A percentile compares a stretch with the other conserved stretches of the same genome.
Conservation (phyloP, 2,329 filamentous ascomycete species). For the Pezicula neosporulosa region DNA sequence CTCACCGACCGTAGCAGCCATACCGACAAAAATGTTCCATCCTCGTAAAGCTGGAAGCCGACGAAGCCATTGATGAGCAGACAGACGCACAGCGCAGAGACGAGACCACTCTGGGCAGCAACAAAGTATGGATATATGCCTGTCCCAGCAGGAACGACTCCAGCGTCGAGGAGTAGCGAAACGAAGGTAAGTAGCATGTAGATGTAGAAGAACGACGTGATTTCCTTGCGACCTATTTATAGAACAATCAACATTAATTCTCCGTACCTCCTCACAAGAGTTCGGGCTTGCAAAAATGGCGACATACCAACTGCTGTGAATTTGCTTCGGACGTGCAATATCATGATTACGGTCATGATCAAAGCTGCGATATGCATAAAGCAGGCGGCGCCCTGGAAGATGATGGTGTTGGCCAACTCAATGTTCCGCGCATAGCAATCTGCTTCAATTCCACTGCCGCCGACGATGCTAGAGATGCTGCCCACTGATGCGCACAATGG, state of each 20-base stretch:
- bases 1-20: slow-evolving; percentile 86
- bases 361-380: slow-evolving; percentile 91
- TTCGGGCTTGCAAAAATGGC: background rate
- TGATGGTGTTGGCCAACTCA: slow-evolving; percentile 96
- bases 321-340: slow-evolving; percentile 92
- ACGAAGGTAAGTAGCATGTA: slow-evolving; percentile 88
- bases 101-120: slow-evolving; percentile 78
- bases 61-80: slow-evolving; percentile 97
- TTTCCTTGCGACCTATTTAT: slow-evolving; percentile 56
- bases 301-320: slow-evolving; percentile 91
- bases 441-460: slow-evolving; percentile 75
- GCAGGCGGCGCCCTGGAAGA: slow-evolving; percentile 88
- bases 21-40: slow-evolving; percentile 87
- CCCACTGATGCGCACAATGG: slow-evolving; percentile 87
- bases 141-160: slow-evolving; percentile 82
- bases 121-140: slow-evolving; percentile 86
- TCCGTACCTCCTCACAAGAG: background rate
- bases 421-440: slow-evolving; percentile 93
- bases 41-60: slow-evolving; percentile 96
- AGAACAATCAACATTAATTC: slow-evolving; percentile 10
- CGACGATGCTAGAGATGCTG: slow-evolving; percentile 63
- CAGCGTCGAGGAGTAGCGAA: slow-evolving; percentile 88
- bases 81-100: slow-evolving; percentile 82
- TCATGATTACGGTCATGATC: slow-evolving; percentile 94
- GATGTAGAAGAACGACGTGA: slow-evolving; percentile 92